Conservation (phyloP, 1,284 basidiomycete species). For the Pseudozyma pruni region DNA sequence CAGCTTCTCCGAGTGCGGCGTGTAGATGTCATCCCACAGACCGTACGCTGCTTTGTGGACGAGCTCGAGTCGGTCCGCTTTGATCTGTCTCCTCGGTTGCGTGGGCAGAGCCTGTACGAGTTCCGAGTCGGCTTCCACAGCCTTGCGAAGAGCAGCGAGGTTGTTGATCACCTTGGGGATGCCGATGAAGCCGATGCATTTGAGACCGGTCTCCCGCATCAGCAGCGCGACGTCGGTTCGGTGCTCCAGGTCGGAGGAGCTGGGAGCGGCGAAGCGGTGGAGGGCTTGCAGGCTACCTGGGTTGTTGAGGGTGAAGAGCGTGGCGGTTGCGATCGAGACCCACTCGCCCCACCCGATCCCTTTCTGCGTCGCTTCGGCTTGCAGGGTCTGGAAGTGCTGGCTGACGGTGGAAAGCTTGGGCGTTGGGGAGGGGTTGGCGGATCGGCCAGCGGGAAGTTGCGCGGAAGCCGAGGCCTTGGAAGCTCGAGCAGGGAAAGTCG, state of each 20-base stretch:
- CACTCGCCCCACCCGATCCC: slow-evolving; percentile 79
- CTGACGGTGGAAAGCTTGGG: slow-evolving; percentile 75
- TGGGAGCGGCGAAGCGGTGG: slow-evolving; percentile 77
- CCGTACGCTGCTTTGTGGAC: slow-evolving; percentile 55
- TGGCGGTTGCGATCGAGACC: slow-evolving; percentile 86
- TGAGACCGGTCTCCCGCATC: slow-evolving; percentile 92
- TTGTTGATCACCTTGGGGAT: slow-evolving; percentile 76
- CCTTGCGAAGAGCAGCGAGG: slow-evolving; percentile 62
- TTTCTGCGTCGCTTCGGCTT: slow-evolving; percentile 74
- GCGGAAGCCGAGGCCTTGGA: slow-evolving; percentile 68
- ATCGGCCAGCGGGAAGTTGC: slow-evolving; percentile 47
- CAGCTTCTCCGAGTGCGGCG: slow-evolving; percentile 87
- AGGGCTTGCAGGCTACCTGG: slow-evolving; percentile 81
- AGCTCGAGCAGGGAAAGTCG: slow-evolving; percentile 75
- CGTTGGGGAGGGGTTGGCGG: slow-evolving; percentile 75
- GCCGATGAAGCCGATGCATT: slow-evolving; percentile 91
- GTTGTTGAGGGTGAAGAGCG: slow-evolving; percentile 82
- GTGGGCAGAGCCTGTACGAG: slow-evolving; percentile 55
- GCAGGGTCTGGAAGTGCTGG: slow-evolving; percentile 71
- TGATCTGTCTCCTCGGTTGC: slow-evolving; percentile 55
- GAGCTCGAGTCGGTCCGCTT: slow-evolving; percentile 25
- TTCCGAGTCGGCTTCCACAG: slow-evolving; percentile 60
- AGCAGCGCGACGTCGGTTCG: slow-evolving; percentile 76
- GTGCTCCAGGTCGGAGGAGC: slow-evolving; percentile 72
- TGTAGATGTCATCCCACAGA: slow-evolving; percentile 88